Conservation (phyloP, 2,329 filamentous ascomycete species). For the Penicillium verrucosum region DNA sequence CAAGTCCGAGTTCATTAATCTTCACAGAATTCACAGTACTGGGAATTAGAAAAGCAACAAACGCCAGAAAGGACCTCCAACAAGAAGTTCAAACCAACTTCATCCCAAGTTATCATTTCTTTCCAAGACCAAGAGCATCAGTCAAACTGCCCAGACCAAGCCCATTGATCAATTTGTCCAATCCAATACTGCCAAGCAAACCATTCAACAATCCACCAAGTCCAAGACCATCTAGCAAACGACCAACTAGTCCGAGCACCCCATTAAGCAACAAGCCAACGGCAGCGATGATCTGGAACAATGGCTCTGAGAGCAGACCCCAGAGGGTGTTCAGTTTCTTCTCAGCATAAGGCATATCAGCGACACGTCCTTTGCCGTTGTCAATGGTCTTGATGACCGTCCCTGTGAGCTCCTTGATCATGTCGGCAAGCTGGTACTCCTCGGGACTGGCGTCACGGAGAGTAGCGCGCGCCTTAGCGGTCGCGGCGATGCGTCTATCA, state of each 20-base stretch:
- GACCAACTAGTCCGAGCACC: slow-evolving; percentile 80
- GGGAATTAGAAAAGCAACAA: not conserved
- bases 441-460: slow-evolving; percentile 75
- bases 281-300: slow-evolving; percentile 88
- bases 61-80: not conserved
- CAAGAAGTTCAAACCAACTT: not conserved
- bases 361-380: slow-evolving; percentile 80
- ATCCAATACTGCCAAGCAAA: slow-evolving; percentile 69
- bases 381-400: slow-evolving; percentile 81
- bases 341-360: slow-evolving; percentile 91
- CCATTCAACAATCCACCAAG: slow-evolving; percentile 78
- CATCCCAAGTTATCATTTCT: slow-evolving; percentile 41
- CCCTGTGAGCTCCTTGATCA: slow-evolving; percentile 78
- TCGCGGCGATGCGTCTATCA: slow-evolving; percentile 77
- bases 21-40: not conserved
- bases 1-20: not conserved
- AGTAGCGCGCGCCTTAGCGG: slow-evolving; percentile 77
- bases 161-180: slow-evolving; percentile 50
- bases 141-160: slow-evolving; percentile 52
- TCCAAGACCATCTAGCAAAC: slow-evolving; percentile 74
- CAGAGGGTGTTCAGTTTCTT: slow-evolving; percentile 91
- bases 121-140: slow-evolving; percentile 44
- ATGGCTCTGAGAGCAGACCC: slow-evolving; percentile 68
- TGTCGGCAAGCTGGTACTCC: slow-evolving; percentile 78
- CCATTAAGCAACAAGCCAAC: slow-evolving; percentile 79